Evolutionary conservation across 2,329 filamentous ascomycete genomes (phyloP).

Genomic region (Metarhizium brunneum): DNA sequence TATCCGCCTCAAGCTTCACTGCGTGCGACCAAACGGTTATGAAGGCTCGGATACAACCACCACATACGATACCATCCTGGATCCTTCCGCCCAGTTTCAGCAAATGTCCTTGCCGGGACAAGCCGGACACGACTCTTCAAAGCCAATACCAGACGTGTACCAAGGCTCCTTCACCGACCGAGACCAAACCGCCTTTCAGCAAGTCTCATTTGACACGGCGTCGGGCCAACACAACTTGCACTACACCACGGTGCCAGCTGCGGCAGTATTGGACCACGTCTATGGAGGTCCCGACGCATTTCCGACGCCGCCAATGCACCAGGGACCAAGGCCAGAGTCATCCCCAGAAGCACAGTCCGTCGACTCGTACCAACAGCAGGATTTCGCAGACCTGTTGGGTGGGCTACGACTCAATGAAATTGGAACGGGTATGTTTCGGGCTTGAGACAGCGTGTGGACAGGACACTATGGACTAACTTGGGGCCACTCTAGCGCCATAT

Average conservation of each 20-base stretch:
- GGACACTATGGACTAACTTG: neutral
- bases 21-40: conserved; percentile 76
- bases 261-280: conserved; percentile 40
- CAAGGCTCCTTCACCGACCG: conserved; percentile 40
- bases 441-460: neutral
- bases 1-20: conserved; percentile 83
- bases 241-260: conserved; percentile 43
- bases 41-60: conserved; percentile 34
- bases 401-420: conserved; percentile 80
- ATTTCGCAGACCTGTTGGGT: conserved; percentile 72
- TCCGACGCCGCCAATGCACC: conserved; percentile 38
- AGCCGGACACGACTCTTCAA: conserved; percentile 28
- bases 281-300: conserved; percentile 43
- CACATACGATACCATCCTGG: conserved; percentile 23
- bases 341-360: conserved; percentile 45
- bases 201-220: conserved; percentile 37
- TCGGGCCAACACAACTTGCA: conserved; percentile 38
- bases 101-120: conserved; percentile 42
- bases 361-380: conserved; percentile 58
- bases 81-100: conserved; percentile 29
- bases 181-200: conserved; percentile 33
- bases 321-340: conserved; percentile 20
- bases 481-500: conserved; percentile 58
- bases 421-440: conserved; percentile 61
- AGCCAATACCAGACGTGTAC: conserved; percentile 36